A percentile compares a stretch with the other conserved stretches of the same genome.
Conservation (phyloP, 2,329 filamentous ascomycete genomes). For the Fusarium praegraminearum region DNA sequence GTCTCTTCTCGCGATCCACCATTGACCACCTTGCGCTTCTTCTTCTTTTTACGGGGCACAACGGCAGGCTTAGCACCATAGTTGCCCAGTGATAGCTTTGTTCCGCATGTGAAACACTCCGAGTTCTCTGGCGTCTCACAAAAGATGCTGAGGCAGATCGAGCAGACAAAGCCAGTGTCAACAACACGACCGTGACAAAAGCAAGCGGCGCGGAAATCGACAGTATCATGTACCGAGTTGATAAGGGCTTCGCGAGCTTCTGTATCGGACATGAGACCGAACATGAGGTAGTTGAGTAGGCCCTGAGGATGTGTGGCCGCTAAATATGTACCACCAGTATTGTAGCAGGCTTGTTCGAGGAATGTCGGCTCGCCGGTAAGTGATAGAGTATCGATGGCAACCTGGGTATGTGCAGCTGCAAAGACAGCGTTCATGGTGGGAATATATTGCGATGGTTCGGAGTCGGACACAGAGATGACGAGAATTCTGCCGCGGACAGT, state of each 20-base stretch:
- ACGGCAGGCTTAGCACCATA: slow-evolving; percentile 84
- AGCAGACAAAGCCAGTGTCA: slow-evolving; percentile 94
- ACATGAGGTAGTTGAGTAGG: slow-evolving; percentile 92
- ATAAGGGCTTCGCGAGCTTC: slow-evolving; percentile 72
- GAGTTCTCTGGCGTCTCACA: slow-evolving; percentile 73
- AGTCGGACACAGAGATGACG: slow-evolving; percentile 87
- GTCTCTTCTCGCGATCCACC: slow-evolving; percentile 67
- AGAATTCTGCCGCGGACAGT: slow-evolving; percentile 75
- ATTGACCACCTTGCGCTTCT: slow-evolving; percentile 75
- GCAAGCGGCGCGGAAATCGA: slow-evolving; percentile 98
- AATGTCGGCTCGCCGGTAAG: slow-evolving; percentile 89
- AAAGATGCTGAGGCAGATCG: slow-evolving; percentile 95
- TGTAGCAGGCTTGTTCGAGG: slow-evolving; percentile 85
- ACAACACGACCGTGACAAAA: slow-evolving; percentile 95
- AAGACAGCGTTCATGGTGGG: slow-evolving; percentile 99
- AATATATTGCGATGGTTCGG: slow-evolving; percentile 91
- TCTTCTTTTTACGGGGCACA: slow-evolving; percentile 77
- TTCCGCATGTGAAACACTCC: slow-evolving; percentile 86
- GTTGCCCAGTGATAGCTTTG: slow-evolving; percentile 78
- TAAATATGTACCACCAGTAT: slow-evolving; percentile 69
- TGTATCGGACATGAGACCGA: slow-evolving; percentile 81
- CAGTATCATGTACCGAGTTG: slow-evolving; percentile 82
- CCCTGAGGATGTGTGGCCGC: slow-evolving; percentile 71
- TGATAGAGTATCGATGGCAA: slow-evolving; percentile 93
- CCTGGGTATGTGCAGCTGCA: slow-evolving; percentile 86